Base-by-base conservation (phyloP, 768 basidiomycete species). In the Suillus luteus region DNA sequence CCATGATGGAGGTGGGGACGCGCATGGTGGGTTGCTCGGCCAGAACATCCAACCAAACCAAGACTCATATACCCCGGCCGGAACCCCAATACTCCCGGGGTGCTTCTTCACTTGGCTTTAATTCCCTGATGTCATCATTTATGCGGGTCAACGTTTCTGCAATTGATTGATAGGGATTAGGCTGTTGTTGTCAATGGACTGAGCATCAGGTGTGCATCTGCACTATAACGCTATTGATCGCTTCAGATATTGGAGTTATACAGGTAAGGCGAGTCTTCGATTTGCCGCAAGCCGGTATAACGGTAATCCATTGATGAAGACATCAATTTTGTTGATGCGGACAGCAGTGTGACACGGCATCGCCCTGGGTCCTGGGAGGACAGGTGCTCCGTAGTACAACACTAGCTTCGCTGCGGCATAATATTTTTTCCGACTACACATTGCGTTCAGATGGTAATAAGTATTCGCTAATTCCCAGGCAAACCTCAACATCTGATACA, bases 1-100 rank as follows among this genome's bases (percentile, higher is more conserved):
- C 55, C 22, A 22, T 24, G 37, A 57, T 35, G 55, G 55, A 57
- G 24, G 37, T 40, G 37, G 55, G 55, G 55, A 57, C 9, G 55
- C 37, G 55, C 55, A 57, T 57, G 37, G 22, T 57, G 55, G 14
- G 5, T 19, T 33, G 5, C 19, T 31, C 33, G 0, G 52, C 19
- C 5, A 31, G 17, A 33, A 33, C 33, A 11, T 1, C 19, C 27
- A 52, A 52, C 27, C 31, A 10, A 52, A 52, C 27, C 31, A 10
- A 54, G 31, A 1, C 10, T 54, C 3, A 54, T 54, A 54, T 54
- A 54, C 52, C 15, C 11, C 31, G 31, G 31, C 15, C 24, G 17
- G 17, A 9, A 31, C 48, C 48, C 49, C 15, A 54, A 31, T 52
- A 19, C 17, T 54, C 19, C 14, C 55, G 22, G 35, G n/a, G n/a